These are phyloP conservation scores for Tilletia caries DNA, from an alignment of 1,284 basidiomycete genomes.

Conservation along the genomic window DNA sequence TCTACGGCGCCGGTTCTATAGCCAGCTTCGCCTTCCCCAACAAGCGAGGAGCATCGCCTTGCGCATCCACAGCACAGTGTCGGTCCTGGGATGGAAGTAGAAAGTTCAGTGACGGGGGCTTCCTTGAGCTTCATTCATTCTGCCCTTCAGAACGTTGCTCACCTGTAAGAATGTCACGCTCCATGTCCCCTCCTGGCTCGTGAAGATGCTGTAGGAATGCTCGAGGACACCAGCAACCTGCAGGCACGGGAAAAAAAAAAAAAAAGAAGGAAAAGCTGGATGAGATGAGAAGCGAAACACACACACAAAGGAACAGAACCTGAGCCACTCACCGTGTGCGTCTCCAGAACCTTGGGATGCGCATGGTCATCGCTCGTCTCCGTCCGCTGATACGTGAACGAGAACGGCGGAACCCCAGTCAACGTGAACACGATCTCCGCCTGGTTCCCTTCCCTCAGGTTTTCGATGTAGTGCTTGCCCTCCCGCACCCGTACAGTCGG, in stretches of 20 bases:
- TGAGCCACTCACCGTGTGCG: conserved; percentile 13
- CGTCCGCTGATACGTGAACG: conserved; percentile 63
- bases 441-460: conserved; percentile 78
- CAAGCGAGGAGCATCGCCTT: conserved; percentile 10
- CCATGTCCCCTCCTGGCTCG: conserved; percentile 9
- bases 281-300: background rate
- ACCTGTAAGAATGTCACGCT: conserved; percentile 10
- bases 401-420: conserved; percentile 85
- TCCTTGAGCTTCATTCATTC: background rate
- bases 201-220: conserved; percentile 6
- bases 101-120: background rate
- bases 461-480: conserved; percentile 74
- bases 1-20: background rate
- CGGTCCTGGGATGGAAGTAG: background rate
- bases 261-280: background rate
- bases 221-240: conserved; percentile 12
- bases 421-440: conserved; percentile 88
- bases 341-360: conserved; percentile 40
- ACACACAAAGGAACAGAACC: background rate
- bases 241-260: background rate
- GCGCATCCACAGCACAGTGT: conserved; percentile 10
- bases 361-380: conserved; percentile 49
- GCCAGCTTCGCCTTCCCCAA: conserved; percentile 9
- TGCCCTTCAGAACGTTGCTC: background rate
- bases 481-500: conserved; percentile 82